These are phyloP conservation scores for Rhytidhysteron rufulum DNA, from an alignment of 2,329 filamentous ascomycete genomes.

Conservation along the genomic window DNA sequence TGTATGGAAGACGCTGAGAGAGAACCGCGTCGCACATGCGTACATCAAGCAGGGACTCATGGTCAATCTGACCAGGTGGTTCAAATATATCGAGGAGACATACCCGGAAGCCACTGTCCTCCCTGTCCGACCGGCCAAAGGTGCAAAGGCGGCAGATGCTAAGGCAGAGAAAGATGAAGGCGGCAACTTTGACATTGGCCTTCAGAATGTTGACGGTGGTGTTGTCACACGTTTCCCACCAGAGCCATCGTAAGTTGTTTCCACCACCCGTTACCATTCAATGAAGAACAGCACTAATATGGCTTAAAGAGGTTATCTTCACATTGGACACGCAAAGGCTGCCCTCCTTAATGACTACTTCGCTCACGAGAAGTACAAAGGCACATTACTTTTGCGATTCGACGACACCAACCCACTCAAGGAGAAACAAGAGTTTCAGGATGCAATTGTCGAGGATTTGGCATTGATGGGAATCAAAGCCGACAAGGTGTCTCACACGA, in stretches of 20 bases:
- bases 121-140: constrained; percentile 45
- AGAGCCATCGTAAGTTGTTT: constrained; percentile 71
- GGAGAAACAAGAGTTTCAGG: constrained; percentile 94
- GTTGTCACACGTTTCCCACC: constrained; percentile 91
- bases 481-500: constrained; percentile 83
- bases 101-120: constrained; percentile 75
- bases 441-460: constrained; percentile 89
- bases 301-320: constrained; percentile 66
- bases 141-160: constrained; percentile 49
- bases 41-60: constrained; percentile 76
- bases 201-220: constrained; percentile 79
- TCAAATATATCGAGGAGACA: constrained; percentile 74
- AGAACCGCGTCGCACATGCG: constrained; percentile 78
- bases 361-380: constrained; percentile 87
- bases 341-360: constrained; percentile 95
- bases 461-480: constrained; percentile 88
- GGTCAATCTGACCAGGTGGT: constrained; percentile 80
- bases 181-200: constrained; percentile 82
- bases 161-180: constrained; percentile 70
- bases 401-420: constrained; percentile 98
- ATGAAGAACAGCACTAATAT: constrained; percentile 8
- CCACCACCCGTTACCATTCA: constrained; percentile 1
- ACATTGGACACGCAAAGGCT: constrained; percentile 94
- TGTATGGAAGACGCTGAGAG: constrained; percentile 78
- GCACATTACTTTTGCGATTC: constrained; percentile 85